Conservation (phyloP, 805 yeast genomes). For the Yamadazyma akitaensis region DNA sequence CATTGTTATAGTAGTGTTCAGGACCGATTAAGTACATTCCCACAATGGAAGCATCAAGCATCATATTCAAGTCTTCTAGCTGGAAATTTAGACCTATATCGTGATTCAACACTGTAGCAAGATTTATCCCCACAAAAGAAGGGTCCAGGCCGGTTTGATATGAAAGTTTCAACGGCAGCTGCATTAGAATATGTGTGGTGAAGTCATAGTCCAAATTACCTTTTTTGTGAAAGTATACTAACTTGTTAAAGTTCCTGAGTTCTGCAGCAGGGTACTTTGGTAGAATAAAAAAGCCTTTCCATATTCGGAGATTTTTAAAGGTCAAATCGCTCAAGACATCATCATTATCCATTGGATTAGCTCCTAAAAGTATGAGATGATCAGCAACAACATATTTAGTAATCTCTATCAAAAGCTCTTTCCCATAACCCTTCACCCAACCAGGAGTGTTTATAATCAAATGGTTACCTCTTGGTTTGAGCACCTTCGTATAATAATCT, state of each 20-base stretch:
- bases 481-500: conserved; percentile 19
- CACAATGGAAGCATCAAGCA: conserved; percentile 43
- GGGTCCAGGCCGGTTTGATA: conserved; percentile 16
- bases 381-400: conserved; percentile 49
- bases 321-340: conserved; percentile 27
- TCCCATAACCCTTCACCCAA: conserved; percentile 87
- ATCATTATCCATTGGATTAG: conserved; percentile 25
- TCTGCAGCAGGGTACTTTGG: conserved; percentile 49
- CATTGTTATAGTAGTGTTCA: conserved; percentile 19
- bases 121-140: conserved; percentile 22
- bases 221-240: conserved; percentile 52
- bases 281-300: conserved; percentile 33
- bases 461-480: conserved; percentile 24
- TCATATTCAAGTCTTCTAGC: conserved; percentile 21
- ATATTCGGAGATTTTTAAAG: conserved; percentile 21
- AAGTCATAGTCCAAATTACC: conserved; percentile 19
- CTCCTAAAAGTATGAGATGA: conserved; percentile 49
- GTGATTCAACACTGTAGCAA: conserved; percentile 23
- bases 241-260: conserved; percentile 47
- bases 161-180: conserved; percentile 26
- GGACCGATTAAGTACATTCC: conserved; percentile 33
- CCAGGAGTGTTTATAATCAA: conserved; percentile 81
- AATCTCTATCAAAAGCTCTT: conserved; percentile 54
- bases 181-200: conserved; percentile 19
- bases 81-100: conserved; percentile 17